phyloP scores from a whole-genome alignment of 371 early-diverging fungal genomes.

The Rhizopus sp. region DNA sequence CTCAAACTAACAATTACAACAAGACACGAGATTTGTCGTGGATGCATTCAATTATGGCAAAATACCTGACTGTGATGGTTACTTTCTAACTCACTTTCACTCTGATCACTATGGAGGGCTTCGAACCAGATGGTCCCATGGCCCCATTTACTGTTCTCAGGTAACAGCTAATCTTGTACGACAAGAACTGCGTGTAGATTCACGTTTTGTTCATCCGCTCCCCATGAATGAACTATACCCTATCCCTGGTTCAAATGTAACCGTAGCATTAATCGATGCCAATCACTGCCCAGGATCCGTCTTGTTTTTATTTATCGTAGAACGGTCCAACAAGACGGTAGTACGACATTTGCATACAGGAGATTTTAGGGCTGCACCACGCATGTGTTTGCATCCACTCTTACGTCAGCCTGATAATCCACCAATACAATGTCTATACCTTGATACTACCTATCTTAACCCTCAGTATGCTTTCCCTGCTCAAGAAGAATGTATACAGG shows the following conservation, averaged over 20 bases:
- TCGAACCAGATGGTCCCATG: slow-evolving; percentile 65
- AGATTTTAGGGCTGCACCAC: slow-evolving; percentile 82
- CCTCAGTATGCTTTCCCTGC: slow-evolving; percentile 83
- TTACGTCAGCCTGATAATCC: slow-evolving; percentile 48
- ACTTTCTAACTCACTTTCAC: slow-evolving; percentile 93
- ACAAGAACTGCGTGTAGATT: slow-evolving; percentile 64
- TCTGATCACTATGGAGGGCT: slow-evolving; percentile 92
- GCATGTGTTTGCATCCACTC: slow-evolving; percentile 58
- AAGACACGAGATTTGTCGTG: slow-evolving; percentile 79
- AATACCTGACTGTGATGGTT: slow-evolving; percentile 71
- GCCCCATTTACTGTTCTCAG: slow-evolving; percentile 83
- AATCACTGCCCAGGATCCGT: slow-evolving; percentile 96
- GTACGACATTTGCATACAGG: slow-evolving; percentile 85
- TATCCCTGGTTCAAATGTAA: slow-evolving; percentile 30
- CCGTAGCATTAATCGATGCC: slow-evolving; percentile 87
- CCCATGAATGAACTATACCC: slow-evolving; percentile 67
- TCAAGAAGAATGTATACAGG: slow-evolving; percentile 73
- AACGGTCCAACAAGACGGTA: slow-evolving; percentile 14
- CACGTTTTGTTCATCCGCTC: slow-evolving; percentile 58
- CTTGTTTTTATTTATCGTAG: slow-evolving; percentile 79
- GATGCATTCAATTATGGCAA: slow-evolving; percentile 91
- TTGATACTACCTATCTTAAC: slow-evolving; percentile 93
- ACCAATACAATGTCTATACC: slow-evolving; percentile 72
- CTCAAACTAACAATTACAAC: neutral
- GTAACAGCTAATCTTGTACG: slow-evolving; percentile 86